These are phyloP conservation scores for Irpex lacteus DNA, from an alignment of 1,284 basidiomycete species.

Conservation along the genomic window DNA sequence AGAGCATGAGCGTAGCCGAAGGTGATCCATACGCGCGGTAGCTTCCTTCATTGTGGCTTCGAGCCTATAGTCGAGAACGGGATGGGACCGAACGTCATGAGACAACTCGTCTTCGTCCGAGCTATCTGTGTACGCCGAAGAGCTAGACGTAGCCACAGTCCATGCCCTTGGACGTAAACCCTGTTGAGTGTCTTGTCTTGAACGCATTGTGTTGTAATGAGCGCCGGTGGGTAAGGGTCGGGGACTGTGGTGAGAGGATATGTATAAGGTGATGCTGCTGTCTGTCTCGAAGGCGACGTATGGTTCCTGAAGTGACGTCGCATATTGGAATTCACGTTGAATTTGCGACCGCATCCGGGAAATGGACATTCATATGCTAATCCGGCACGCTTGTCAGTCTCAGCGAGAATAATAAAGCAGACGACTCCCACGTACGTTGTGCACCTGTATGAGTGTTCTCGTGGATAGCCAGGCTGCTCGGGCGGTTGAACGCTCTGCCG, in stretches of 20 bases:
- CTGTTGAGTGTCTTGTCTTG: not conserved
- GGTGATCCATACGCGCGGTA: not conserved
- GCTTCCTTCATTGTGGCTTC: not conserved
- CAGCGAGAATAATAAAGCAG: not conserved
- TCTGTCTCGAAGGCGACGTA: conserved; percentile 9
- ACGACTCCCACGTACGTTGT: conserved; percentile 49
- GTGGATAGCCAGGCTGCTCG: conserved; percentile 73
- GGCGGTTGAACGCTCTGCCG: conserved; percentile 71
- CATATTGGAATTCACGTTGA: conserved; percentile 84
- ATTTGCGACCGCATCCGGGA: conserved; percentile 70
- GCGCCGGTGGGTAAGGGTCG: not conserved
- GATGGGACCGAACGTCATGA: not conserved
- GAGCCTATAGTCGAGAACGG: not conserved
- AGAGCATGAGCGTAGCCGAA: not conserved
- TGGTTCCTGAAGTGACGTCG: conserved; percentile 74
- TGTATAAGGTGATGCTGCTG: conserved; percentile 9
- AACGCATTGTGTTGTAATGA: not conserved
- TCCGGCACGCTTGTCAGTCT: conserved; percentile 4
- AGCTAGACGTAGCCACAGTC: not conserved
- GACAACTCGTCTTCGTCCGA: not conserved
- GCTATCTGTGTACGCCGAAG: not conserved
- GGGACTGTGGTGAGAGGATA: conserved; percentile 11
- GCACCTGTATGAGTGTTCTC: conserved; percentile 77
- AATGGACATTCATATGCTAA: conserved; percentile 70
- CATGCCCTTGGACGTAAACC: not conserved